Percentiles rank a stretch among this genome's conserved stretches.
These are phyloP conservation scores for Cucurbita maxima DNA, from an alignment of 306 rosid species.

Conservation along the genomic window DNA sequence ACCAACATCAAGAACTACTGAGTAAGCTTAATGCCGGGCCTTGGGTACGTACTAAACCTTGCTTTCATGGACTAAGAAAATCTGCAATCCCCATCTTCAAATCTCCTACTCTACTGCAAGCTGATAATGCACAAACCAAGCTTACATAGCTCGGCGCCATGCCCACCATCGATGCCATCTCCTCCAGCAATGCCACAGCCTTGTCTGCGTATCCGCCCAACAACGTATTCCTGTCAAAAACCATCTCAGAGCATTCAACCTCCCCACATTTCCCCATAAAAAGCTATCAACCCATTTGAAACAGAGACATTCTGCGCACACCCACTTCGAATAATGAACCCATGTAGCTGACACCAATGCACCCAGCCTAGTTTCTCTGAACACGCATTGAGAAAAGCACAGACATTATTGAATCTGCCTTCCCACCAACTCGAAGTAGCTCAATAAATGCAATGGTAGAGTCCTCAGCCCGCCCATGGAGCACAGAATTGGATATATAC, in stretches of 20 bases:
- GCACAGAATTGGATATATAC: constrained; percentile 64
- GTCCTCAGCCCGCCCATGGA: constrained; percentile 24
- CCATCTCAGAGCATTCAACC: constrained; percentile 31
- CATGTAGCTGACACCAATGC: constrained; percentile 58
- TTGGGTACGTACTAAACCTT: constrained; percentile 40
- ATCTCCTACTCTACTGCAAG: constrained; percentile 67
- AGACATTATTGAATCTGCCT: constrained; percentile 49
- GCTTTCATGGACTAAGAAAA: constrained; percentile 52
- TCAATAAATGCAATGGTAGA: constrained; percentile 34
- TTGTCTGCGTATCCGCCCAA: constrained; percentile 19
- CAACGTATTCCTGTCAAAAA: constrained; percentile 18
- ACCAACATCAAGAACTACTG: constrained; percentile 31
- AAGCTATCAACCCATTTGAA: constrained; percentile 63
- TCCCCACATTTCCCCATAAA: constrained; percentile 72
- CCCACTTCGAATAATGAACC: constrained; percentile 37
- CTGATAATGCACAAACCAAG: constrained; percentile 60
- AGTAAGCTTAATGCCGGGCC: constrained; percentile 77
- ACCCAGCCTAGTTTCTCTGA: constrained; percentile 28
- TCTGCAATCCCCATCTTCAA: constrained; percentile 50
- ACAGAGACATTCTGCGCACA: constrained; percentile 37
- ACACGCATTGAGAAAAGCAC: constrained; percentile 75
- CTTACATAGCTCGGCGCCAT: constrained; percentile 59
- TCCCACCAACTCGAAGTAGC: constrained; percentile 38
- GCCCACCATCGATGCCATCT: constrained; percentile 22
- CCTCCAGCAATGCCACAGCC: constrained; percentile 51